Evolutionary conservation across 495 filamentous ascomycete genomes (phyloP).

Genomic region (Aspergillus biplanus): DNA sequence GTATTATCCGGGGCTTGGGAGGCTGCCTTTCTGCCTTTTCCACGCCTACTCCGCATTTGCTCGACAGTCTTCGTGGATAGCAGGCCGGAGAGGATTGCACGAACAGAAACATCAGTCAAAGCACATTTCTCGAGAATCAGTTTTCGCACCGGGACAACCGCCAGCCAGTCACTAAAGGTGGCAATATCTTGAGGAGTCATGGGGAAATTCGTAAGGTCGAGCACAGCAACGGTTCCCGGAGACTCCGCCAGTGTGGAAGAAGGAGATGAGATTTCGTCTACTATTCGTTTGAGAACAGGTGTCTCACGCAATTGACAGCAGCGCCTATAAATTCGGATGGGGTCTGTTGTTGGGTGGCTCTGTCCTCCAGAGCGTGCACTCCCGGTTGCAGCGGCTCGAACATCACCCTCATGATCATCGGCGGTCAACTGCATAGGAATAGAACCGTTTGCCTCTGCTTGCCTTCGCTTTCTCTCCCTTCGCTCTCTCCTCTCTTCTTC

Average conservation of each 20-base stretch:
- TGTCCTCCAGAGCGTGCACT: conserved; percentile 54
- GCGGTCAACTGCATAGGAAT: conserved; percentile 76
- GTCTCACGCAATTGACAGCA: conserved; percentile 95
- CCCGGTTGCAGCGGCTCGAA: conserved; percentile 30
- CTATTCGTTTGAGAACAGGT: conserved; percentile 83
- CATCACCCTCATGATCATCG: conserved; percentile 57
- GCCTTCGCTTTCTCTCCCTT: conserved; percentile 77
- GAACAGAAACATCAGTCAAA: conserved; percentile 80
- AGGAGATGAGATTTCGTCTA: conserved; percentile 78
- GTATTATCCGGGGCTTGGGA: conserved; percentile 26
- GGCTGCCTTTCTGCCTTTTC: conserved; percentile 34
- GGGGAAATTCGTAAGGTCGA: conserved; percentile 84
- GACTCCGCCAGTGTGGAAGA: conserved; percentile 59
- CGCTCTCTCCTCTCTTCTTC: conserved; percentile 86
- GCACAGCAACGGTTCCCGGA: conserved; percentile 72
- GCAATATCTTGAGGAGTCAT: conserved; percentile 81
- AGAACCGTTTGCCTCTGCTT: conserved; percentile 79
- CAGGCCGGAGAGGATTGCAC: conserved; percentile 84
- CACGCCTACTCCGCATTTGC: conserved; percentile 51
- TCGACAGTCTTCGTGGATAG: conserved; percentile 75
- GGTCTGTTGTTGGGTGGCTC: conserved; percentile 82
- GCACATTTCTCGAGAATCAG: conserved; percentile 84
- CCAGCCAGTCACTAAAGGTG: conserved; percentile 90
- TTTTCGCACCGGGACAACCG: conserved; percentile 86
- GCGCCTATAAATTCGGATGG: conserved; percentile 87